Percentiles rank a stretch among this genome's conserved stretches.
These are phyloP conservation scores for Herpotrichia juniperi DNA, from an alignment of 2,329 filamentous ascomycete genomes.

Conservation along the genomic window DNA sequence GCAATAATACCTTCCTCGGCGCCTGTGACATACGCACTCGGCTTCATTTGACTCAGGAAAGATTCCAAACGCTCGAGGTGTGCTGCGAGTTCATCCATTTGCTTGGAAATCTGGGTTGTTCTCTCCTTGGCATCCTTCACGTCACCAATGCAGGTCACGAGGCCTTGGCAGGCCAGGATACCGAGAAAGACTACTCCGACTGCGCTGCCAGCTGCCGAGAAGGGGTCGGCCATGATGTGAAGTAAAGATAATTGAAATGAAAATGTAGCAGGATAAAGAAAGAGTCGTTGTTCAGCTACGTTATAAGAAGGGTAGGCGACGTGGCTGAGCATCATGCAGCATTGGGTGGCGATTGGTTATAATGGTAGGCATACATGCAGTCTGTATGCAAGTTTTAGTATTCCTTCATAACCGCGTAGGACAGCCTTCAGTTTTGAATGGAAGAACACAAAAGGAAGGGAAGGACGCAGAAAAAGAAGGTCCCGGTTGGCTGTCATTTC, in stretches of 20 bases:
- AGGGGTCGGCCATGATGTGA: constrained; percentile 5
- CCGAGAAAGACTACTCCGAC: constrained; percentile 12
- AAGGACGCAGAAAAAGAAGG: too few relatives aligned
- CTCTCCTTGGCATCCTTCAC: constrained; percentile 10
- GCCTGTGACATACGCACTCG: background rate
- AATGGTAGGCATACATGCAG: too few relatives aligned
- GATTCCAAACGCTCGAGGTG: constrained; percentile 3
- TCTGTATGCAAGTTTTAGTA: too few relatives aligned
- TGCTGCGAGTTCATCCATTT: constrained; percentile 1
- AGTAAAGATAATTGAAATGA: background rate
- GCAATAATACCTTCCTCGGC: background rate
- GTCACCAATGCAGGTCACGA: constrained; percentile 6
- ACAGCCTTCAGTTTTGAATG: too few relatives aligned
- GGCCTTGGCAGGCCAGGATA: constrained; percentile 4
- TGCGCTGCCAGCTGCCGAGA: constrained; percentile 2
- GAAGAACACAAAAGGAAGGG: too few relatives aligned
- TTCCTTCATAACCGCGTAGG: too few relatives aligned
- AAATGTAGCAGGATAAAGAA: too few relatives aligned
- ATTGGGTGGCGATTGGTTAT: too few relatives aligned
- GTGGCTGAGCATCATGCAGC: too few relatives aligned
- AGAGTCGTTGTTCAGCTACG: too few relatives aligned
- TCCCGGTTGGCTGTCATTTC: too few relatives aligned
- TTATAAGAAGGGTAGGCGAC: too few relatives aligned
- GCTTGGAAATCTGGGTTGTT: constrained; percentile 2
- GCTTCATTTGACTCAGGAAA: background rate